Percentiles rank a stretch among this genome's conserved stretches.
Conservation (phyloP, 495 filamentous ascomycete species). For the Corynascus novoguineensis region DNA sequence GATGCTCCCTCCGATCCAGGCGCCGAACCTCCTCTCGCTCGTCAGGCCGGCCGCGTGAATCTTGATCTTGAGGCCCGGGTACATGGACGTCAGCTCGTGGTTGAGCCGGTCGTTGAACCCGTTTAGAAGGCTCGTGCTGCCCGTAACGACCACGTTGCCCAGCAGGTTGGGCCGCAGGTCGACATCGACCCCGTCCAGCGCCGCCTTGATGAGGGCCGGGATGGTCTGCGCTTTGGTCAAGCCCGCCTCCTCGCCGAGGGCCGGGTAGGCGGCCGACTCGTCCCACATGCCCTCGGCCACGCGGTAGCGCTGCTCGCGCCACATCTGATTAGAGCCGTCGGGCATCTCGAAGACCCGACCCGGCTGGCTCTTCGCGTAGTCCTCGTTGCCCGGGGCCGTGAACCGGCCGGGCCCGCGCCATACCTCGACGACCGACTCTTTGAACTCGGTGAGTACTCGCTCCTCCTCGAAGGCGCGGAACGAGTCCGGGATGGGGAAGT, state of each 20-base stretch:
- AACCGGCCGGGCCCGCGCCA: constrained; percentile 80
- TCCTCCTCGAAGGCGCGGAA: constrained; percentile 86
- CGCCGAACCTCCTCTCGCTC: constrained; percentile 79
- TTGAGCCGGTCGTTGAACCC: constrained; percentile 87
- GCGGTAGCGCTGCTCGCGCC: constrained; percentile 76
- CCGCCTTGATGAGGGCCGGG: constrained; percentile 69
- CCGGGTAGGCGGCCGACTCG: constrained; percentile 56
- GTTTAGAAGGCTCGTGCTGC: constrained; percentile 74
- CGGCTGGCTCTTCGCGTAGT: constrained; percentile 56
- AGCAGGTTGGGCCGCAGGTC: constrained; percentile 80
- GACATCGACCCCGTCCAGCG: constrained; percentile 73
- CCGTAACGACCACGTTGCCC: constrained; percentile 87
- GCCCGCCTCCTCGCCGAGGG: constrained; percentile 20
- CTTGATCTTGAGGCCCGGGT: constrained; percentile 74
- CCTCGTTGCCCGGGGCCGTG: constrained; percentile 56
- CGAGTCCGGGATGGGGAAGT: constrained; percentile 57
- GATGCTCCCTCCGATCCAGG: constrained; percentile 96
- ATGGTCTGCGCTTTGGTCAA: constrained; percentile 68
- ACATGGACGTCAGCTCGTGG: constrained; percentile 70
- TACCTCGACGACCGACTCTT: constrained; percentile 90
- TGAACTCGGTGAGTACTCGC: constrained; percentile 88
- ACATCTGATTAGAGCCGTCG: constrained; percentile 87
- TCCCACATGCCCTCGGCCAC: constrained; percentile 88
- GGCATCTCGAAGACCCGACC: constrained; percentile 94
- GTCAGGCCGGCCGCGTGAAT: constrained; percentile 79